These are phyloP conservation scores for Sporothrix euskadiensis DNA, from an alignment of 2,329 filamentous ascomycete species.

Conservation along the genomic window DNA sequence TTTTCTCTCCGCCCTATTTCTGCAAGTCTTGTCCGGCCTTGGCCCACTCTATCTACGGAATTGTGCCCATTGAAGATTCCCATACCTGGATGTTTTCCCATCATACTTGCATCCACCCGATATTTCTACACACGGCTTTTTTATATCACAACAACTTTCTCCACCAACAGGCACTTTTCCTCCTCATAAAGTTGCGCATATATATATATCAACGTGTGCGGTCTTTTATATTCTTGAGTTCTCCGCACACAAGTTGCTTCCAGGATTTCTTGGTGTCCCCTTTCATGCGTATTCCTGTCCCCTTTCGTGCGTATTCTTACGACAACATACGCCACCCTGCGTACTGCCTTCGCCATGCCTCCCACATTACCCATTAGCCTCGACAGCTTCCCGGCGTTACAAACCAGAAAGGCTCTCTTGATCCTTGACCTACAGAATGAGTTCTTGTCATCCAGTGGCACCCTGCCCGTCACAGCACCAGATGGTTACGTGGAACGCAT, in stretches of 20 bases:
- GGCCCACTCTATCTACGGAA: not conserved
- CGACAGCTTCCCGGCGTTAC: slow-evolving; percentile 56
- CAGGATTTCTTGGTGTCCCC: not conserved
- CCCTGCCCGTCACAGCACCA: slow-evolving; percentile 64
- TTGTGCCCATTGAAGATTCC: not conserved
- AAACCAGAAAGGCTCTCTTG: slow-evolving; percentile 69
- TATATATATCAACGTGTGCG: not conserved
- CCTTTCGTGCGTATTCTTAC: not conserved
- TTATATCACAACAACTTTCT: not conserved
- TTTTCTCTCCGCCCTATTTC: not conserved
- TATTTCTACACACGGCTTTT: not conserved
- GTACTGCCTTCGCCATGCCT: slow-evolving; percentile 30
- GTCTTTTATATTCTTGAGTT: not conserved
- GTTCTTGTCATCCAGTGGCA: slow-evolving; percentile 69
- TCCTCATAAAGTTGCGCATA: not conserved
- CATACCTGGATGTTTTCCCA: not conserved
- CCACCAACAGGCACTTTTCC: not conserved
- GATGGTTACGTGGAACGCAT: slow-evolving; percentile 68
- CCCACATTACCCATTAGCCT: slow-evolving; percentile 60
- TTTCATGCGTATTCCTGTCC: not conserved
- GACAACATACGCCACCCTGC: not conserved
- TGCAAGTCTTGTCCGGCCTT: not conserved
- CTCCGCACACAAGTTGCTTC: not conserved
- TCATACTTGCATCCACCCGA: not conserved
- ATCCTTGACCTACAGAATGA: slow-evolving; percentile 89